Base-by-base conservation (phyloP, 2,329 filamentous ascomycete genomes). In the Stenocarpella maydis region DNA sequence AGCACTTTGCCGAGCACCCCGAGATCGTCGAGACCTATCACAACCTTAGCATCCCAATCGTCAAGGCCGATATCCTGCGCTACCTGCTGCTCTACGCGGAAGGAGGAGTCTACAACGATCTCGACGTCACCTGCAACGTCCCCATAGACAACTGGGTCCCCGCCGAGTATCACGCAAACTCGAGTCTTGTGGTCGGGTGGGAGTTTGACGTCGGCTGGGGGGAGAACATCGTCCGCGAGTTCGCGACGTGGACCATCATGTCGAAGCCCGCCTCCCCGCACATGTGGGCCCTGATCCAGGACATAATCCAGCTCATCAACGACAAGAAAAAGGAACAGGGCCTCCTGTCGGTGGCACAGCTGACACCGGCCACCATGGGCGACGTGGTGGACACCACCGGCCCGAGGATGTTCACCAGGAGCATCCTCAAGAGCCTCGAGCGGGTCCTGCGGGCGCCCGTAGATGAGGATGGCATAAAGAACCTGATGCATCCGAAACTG, bases 111-210 rank as follows among this genome's bases (percentile, higher is more conserved):
- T 90, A 88, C 75, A 82, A 85, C 24, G 87, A 90, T 72, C 87
- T 88, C 55, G 87, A 90, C 74, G 87, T 89, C 28, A 83, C 88
- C 74, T 85, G 85, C 14, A 77, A 88, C 21, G 81, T 81, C 28
- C 83, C 87, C 0, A 77, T 89, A 63, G 77, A 84, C 50, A 47
- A 71, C 2, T 78, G 77, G 76, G 69, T 77, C 2, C 75, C 75
- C 3, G 52, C 60, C 17, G 19, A 65, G 5, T 55, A 74, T 34
- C 72, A 74, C 17, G 64, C 70, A 60, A 41, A 55, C 6, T 72
- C 73, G 2, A 71, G 73, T 1, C 73, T 78, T 15, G 68, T 80
- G 19, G 73, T 79, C 21, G 78, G 78, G 4, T 75, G 79, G 65
- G 78, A 80, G 63, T 78, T 75, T 34, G 78, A 80, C 66, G 47